Percentiles rank a stretch among this genome's conserved stretches.
These are phyloP conservation scores for Pichia exigua DNA, from an alignment of 805 yeast species.

Conservation along the genomic window DNA sequence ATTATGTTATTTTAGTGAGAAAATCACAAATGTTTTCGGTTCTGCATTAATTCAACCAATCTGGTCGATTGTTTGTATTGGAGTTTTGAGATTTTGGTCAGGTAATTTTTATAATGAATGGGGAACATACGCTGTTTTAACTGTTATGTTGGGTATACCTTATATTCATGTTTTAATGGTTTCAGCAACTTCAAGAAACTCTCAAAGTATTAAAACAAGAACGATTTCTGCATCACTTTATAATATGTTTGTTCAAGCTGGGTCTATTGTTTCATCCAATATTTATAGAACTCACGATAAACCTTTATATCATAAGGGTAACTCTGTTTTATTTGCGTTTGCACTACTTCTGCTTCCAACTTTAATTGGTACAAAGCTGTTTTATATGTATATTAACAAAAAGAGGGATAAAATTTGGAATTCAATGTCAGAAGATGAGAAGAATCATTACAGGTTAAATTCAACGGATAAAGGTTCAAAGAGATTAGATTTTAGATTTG, in stretches of 20 bases:
- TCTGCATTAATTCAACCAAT: constrained; percentile 20
- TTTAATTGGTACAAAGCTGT: constrained; percentile 26
- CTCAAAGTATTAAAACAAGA: constrained; percentile 53
- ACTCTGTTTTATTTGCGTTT: constrained; percentile 33
- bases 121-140: constrained; percentile 19
- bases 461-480: constrained; percentile 49
- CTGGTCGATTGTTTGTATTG: constrained; percentile 21
- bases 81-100: constrained; percentile 24
- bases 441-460: constrained; percentile 33
- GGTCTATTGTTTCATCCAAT: constrained; percentile 44
- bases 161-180: constrained; percentile 49
- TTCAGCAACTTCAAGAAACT: constrained; percentile 54
- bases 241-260: constrained; percentile 58
- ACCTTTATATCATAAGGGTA: constrained; percentile 57
- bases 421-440: constrained; percentile 40
- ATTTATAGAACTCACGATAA: constrained; percentile 50
- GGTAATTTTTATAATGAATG: constrained; percentile 22
- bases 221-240: constrained; percentile 56
- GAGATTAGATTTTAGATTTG: constrained; percentile 41
- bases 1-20: constrained; percentile 33
- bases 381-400: constrained; percentile 36
- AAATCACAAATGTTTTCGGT: constrained; percentile 22
- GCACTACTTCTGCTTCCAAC: constrained; percentile 25
- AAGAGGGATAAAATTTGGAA: constrained; percentile 44
- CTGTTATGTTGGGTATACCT: constrained; percentile 33